phyloP scores from a whole-genome alignment of 2,329 filamentous ascomycete genomes.

The Sphaerulina musiva region DNA sequence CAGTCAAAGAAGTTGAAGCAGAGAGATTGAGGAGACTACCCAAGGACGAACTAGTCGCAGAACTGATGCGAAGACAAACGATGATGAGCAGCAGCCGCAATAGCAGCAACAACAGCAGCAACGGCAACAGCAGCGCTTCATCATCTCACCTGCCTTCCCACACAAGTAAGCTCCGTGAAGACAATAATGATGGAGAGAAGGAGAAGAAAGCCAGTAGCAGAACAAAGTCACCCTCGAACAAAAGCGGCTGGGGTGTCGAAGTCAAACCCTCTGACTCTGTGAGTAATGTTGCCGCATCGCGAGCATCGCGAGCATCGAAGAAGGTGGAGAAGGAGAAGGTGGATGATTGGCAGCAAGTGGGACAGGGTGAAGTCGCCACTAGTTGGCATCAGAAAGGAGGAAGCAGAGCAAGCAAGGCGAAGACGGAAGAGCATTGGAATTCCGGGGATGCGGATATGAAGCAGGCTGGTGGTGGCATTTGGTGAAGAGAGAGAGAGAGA shows the following conservation, averaged over 20 bases:
- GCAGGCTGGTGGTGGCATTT: conserved; percentile 1
- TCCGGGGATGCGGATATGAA: conserved; percentile 9
- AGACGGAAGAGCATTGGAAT: neutral
- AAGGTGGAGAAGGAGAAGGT: neutral
- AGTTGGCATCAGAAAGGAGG: neutral
- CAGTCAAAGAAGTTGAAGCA: conserved; percentile 20
- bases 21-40: conserved; percentile 25
- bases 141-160: neutral
- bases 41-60: conserved; percentile 30
- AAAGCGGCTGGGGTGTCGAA: conserved; percentile 1
- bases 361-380: conserved; percentile 2
- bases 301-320: neutral
- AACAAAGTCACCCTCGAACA: neutral
- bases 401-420: neutral
- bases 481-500: neutral
- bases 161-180: neutral
- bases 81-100: neutral
- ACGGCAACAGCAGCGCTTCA: no score
- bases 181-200: neutral
- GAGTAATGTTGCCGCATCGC: neutral
- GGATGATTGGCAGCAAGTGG: conserved; percentile 7
- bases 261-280: conserved; percentile 14
- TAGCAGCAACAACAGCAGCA: no score
- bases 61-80: conserved; percentile 22
- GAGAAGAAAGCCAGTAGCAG: conserved; percentile 4